Percentiles rank a stretch among this genome's conserved stretches.
Evolutionary conservation across 805 yeast species (phyloP).

Genomic region (Wickerhamomyces bovis): DNA sequence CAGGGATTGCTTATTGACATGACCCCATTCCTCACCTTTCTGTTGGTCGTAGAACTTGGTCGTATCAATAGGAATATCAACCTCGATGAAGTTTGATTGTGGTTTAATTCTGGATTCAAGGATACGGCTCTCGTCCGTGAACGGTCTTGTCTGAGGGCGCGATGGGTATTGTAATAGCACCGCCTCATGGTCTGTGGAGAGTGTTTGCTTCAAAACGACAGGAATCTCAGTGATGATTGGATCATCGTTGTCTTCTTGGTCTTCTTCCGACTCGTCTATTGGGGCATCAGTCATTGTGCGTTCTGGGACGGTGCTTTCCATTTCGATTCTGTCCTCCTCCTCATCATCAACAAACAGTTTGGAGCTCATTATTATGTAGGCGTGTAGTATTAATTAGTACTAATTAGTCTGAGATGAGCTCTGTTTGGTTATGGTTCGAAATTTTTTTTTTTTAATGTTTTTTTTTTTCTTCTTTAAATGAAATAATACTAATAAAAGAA

Average conservation of each 20-base stretch:
- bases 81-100: slow-evolving; percentile 57
- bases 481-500: background rate
- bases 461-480: background rate
- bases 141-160: slow-evolving; percentile 38
- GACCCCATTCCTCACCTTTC: slow-evolving; percentile 61
- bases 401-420: background rate
- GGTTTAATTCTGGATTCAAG: slow-evolving; percentile 49
- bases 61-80: slow-evolving; percentile 72
- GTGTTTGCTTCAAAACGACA: slow-evolving; percentile 35
- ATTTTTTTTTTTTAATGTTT: background rate
- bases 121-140: slow-evolving; percentile 29
- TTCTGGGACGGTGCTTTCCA: slow-evolving; percentile 2
- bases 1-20: slow-evolving; percentile 52
- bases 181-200: slow-evolving; percentile 24
- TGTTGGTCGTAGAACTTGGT: slow-evolving; percentile 57
- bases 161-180: slow-evolving; percentile 59
- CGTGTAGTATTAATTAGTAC: too few relatives aligned
- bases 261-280: slow-evolving; percentile 20
- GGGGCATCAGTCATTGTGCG: background rate
- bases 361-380: slow-evolving; percentile 1
- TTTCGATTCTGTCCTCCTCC: slow-evolving; percentile 1
- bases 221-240: slow-evolving; percentile 61
- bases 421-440: background rate
- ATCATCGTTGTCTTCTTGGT: slow-evolving; percentile 28
- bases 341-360: slow-evolving; percentile 7